These are phyloP conservation scores for Fusarium nanum DNA, from an alignment of 2,329 filamentous ascomycete species.

Conservation along the genomic window DNA sequence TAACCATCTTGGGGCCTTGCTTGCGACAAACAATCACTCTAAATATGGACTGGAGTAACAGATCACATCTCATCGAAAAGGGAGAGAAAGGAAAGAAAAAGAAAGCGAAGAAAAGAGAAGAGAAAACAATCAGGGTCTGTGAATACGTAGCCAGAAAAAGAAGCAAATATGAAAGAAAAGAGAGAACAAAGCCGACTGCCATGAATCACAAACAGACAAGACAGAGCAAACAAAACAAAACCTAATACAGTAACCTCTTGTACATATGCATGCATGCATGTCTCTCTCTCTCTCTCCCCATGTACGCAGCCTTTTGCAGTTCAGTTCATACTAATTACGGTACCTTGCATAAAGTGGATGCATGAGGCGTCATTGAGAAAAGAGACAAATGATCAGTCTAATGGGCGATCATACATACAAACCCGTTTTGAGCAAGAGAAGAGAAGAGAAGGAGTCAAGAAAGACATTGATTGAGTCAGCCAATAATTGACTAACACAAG, in stretches of 20 bases:
- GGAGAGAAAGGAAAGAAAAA: not conserved
- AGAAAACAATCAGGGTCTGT: conserved; percentile 3
- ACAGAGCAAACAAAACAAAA: conserved; percentile 1
- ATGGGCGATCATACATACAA: not conserved
- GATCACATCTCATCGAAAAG: conserved; percentile 23
- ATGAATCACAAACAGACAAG: not conserved
- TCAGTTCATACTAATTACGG: conserved; percentile 13
- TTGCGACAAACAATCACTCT: not conserved
- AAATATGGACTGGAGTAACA: conserved; percentile 2
- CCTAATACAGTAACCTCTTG: not conserved
- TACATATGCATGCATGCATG: not conserved
- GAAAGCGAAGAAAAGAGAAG: not conserved
- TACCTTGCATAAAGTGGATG: conserved; percentile 31
- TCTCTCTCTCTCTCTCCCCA: not conserved
- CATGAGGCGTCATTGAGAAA: conserved; percentile 28
- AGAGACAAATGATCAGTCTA: conserved; percentile 26
- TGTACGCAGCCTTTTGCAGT: not conserved
- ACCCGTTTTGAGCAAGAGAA: not conserved
- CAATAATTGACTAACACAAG: not conserved
- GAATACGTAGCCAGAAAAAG: not conserved
- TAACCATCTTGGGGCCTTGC: not conserved
- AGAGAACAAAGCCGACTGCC: conserved; percentile 19
- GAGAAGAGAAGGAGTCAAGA: conserved; percentile 10
- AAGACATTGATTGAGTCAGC: conserved; percentile 36
- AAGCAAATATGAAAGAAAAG: conserved; percentile 16